Evolutionary conservation across 1,139 yeast genomes (phyloP), one percentile per base, ranked within the genome.

Genomic region (Yamadazyma dushanensis): DNA sequence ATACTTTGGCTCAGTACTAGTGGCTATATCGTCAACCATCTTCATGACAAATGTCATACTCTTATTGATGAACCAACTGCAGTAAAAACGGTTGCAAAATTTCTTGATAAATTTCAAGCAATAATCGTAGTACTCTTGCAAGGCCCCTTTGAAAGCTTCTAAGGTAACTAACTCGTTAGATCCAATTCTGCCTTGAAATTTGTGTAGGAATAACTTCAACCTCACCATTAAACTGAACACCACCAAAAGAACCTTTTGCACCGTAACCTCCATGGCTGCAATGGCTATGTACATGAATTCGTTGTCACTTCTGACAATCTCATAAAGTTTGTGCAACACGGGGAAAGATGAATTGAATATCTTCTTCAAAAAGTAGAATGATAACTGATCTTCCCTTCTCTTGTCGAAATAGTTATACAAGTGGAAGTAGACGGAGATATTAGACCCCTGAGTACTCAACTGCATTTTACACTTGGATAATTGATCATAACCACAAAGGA

Each of bases 361-460:
- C 37, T 63, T 65, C 36, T 52, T 50, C 37, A 60, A 43, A 44
- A 66, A 67, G 37, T 59, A 58, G 43, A 46, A 61, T 2, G 68
- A 47, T 24, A 53, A 47, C 9, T 54, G 54, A 13, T 42, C 34
- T 16, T 60, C 54, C 6, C 51, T 41, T 34, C 46, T 46, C 22
- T 45, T 39, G 38, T 63, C 70, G 36, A 63, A 67, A 44, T 58
- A 57, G 31, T 59, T 45, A 37, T 49, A 62, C n/a, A 66, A 40
- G 37, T 63, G 66, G 37, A 49, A 54, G 29, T 47, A 53, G 2
- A 64, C 34, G 1, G 57, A 47, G 28, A 57, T 37, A 15, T 53
- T 39, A 29, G 65, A 56, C 16, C 50, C 48, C 34, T 56, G 61
- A 49, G 60, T 47, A 33, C 56, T 55, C 34, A 67, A 44, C 33